phyloP scores from a whole-genome alignment of 441 rosid species.

The Populus trichocarpa region DNA sequence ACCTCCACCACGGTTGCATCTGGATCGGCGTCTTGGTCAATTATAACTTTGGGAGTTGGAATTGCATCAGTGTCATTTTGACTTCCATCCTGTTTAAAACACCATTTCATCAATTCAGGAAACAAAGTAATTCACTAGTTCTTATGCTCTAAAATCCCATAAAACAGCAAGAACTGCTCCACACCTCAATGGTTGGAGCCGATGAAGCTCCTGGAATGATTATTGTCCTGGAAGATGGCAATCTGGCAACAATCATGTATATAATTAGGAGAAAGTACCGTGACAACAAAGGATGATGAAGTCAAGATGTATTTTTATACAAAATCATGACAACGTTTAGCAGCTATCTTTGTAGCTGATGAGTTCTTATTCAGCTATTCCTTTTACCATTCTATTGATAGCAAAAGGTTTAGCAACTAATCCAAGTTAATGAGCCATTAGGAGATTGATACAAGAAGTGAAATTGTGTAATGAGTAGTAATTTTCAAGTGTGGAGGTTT shows the following conservation, averaged over 20 bases:
- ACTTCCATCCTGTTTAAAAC: slow-evolving; percentile 56
- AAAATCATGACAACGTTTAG: neutral
- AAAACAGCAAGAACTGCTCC: slow-evolving; percentile 17
- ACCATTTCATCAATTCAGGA: slow-evolving; percentile 19
- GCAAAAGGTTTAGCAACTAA: neutral
- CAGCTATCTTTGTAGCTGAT: neutral
- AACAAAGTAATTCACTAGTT: slow-evolving; percentile 15
- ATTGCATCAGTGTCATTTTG: slow-evolving; percentile 50
- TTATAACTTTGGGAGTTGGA: slow-evolving; percentile 89
- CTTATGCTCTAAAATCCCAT: neutral
- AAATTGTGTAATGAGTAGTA: neutral
- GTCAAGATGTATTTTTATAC: neutral
- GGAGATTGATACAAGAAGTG: neutral
- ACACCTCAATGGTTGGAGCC: slow-evolving; percentile 73
- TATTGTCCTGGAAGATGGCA: slow-evolving; percentile 34
- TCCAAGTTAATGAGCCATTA: neutral
- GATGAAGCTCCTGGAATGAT: slow-evolving; percentile 49
- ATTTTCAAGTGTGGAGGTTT: neutral
- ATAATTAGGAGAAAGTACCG: slow-evolving; percentile 17
- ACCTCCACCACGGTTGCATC: slow-evolving; percentile 85
- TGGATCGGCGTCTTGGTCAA: slow-evolving; percentile 93
- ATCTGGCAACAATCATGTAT: slow-evolving; percentile 34
- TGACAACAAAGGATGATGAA: neutral
- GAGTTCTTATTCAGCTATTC: neutral
- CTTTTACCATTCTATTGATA: neutral